phyloP scores from a whole-genome alignment of 139 green algal species.

The Parachlorella kessleri region DNA sequence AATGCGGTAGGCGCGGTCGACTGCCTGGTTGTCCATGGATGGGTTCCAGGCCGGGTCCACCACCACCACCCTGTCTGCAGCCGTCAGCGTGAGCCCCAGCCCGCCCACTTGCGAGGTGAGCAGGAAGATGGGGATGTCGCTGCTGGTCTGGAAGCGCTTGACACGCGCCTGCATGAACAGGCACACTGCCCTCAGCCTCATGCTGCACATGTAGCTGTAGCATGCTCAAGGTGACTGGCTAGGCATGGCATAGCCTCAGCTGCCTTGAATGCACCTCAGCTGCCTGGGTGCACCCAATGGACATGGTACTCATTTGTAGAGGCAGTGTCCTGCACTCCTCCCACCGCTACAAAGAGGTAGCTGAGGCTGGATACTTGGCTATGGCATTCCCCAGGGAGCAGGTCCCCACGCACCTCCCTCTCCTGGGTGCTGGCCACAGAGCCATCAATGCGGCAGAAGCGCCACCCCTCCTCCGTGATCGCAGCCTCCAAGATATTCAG shows the following conservation, averaged over 20 bases:
- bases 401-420: slow-evolving; percentile 25
- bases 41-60: slow-evolving; percentile 82
- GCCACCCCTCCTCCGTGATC: slow-evolving; percentile 46
- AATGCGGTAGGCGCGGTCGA: slow-evolving; percentile 89
- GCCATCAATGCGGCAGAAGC: slow-evolving; percentile 86
- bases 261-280: not conserved
- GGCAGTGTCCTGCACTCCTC: no score
- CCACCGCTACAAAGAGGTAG: no score
- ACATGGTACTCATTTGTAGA: no score
- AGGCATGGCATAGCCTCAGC: not conserved
- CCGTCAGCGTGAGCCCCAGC: slow-evolving; percentile 94
- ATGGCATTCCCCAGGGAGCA: no score
- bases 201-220: no score
- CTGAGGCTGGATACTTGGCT: no score
- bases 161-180: slow-evolving; percentile 46
- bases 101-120: slow-evolving; percentile 92
- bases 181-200: no score
- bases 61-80: slow-evolving; percentile 87
- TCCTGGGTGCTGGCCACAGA: slow-evolving; percentile 48
- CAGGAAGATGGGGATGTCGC: slow-evolving; percentile 85
- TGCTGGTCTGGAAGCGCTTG: slow-evolving; percentile 69
- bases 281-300: no score
- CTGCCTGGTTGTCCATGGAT: slow-evolving; percentile 65
- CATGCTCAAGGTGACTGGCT: slow-evolving; percentile 1
- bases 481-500: slow-evolving; percentile 88